Percentiles rank a stretch among this genome's conserved stretches.
Conservation (phyloP, 2,329 filamentous ascomycete genomes). For the Hypoxylon sp. region DNA sequence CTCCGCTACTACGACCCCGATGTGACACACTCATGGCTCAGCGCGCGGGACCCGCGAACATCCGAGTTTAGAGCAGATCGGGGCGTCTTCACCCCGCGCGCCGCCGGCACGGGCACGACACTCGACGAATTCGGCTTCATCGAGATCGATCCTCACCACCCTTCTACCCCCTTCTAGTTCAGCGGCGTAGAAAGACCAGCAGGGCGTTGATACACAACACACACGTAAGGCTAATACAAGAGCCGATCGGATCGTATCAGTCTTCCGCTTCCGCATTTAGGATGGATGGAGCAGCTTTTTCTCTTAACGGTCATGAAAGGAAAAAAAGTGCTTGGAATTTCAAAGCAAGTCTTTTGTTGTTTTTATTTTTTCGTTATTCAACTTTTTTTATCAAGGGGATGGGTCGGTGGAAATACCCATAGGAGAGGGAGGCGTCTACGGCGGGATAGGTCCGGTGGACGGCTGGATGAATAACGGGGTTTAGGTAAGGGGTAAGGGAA, state of each 20-base stretch:
- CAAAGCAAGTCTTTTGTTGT: neutral
- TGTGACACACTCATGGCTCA: conserved; percentile 38
- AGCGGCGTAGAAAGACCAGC: neutral
- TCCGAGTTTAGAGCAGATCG: conserved; percentile 18
- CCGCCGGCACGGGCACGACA: conserved; percentile 26
- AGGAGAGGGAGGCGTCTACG: neutral
- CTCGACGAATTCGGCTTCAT: conserved; percentile 11
- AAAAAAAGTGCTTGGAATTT: neutral
- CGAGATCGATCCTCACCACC: neutral
- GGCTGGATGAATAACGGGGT: neutral
- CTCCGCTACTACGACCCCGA: conserved; percentile 42
- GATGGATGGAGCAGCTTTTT: too few species aligned
- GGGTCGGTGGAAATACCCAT: neutral
- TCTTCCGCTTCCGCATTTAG: neutral
- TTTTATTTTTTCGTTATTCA: neutral
- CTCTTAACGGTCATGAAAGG: neutral
- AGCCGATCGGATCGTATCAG: neutral
- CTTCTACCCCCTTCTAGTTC: neutral
- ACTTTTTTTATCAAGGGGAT: neutral
- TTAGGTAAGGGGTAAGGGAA: conserved; percentile 1
- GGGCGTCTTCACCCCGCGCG: conserved; percentile 20
- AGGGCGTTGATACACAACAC: neutral
- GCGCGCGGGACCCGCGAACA: conserved; percentile 33
- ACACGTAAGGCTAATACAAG: neutral
- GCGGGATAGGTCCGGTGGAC: too few species aligned